Evolutionary conservation across 345 rosid species (phyloP), one percentile per base, ranked within the genome.

Genomic region (Populus simonii): DNA sequence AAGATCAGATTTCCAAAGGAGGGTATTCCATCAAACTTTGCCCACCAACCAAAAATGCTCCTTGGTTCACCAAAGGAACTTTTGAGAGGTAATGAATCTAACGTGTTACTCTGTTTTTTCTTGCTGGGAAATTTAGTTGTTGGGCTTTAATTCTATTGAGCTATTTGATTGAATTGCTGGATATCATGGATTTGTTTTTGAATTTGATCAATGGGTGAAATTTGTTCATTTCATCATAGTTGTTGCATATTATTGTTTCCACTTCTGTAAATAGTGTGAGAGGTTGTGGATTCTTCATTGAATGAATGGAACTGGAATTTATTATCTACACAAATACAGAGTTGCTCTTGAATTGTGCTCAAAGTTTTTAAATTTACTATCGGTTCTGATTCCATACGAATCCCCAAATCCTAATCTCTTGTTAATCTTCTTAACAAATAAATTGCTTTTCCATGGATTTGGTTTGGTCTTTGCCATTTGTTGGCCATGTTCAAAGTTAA

Each of bases 51-150:
- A 63, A 57, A 71, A 84, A 41, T 69, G 86, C 92, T 29, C 78
- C 89, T 68, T 94, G 95, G 97, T 94, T 92, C 88, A 91, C 97
- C 75, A 94, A 94, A 84, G 89, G 89, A 74, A 94, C 97, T 57
- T 91, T 92, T 80, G 88, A 90, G 84, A 90, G 94, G 97, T 94
- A 85, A 76, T 67, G 31, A 59, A 45, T 36, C 67, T 33, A n/a
- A 6, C 29, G 23, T 62, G 6, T 38, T 38, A 74, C 18, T 20
- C 20, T 55, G 35, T 62, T 63, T 9, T 47, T 72, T 67, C 45
- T 17, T 5, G 13, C 63, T 53, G 59, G 18, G 43, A 9, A 49
- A 25, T 68, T 49, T 6, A 6, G 35, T 15, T 35, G 41, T 72
- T 23, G 55, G 31, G 29, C 57, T 16, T 22, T 41, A 18, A 69